A percentile compares a stretch with the other conserved stretches of the same genome.
Conservation (phyloP, 1,284 basidiomycete species). For the Trametes polyzona region DNA sequence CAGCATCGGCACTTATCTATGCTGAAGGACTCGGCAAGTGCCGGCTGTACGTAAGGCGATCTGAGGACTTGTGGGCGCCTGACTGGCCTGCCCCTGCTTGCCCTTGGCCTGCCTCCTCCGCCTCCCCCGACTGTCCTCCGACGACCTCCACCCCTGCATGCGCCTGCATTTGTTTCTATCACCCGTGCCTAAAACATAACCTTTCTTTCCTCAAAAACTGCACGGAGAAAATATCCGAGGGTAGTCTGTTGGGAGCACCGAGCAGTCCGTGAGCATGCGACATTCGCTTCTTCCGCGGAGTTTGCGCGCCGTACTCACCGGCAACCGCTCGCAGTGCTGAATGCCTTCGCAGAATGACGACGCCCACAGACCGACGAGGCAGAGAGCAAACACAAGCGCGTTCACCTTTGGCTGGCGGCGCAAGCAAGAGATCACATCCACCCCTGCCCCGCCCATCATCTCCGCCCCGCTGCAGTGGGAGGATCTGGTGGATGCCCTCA, state of each 20-base stretch:
- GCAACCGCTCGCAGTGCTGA: slow-evolving; percentile 14
- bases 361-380: slow-evolving; percentile 38
- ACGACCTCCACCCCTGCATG: background rate
- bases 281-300: background rate
- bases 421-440: slow-evolving; percentile 39
- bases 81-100: slow-evolving; percentile 12
- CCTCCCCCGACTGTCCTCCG: background rate
- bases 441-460: slow-evolving; percentile 30
- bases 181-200: no score
- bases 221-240: background rate
- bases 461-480: slow-evolving; percentile 35
- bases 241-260: no score
- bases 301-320: slow-evolving; percentile 5
- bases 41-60: slow-evolving; percentile 6
- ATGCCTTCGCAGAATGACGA: slow-evolving; percentile 44
- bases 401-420: slow-evolving; percentile 49
- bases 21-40: background rate
- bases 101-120: background rate
- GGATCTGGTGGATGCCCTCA: slow-evolving; percentile 36
- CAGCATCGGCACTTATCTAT: no score
- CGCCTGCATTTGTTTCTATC: background rate
- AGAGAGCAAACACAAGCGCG: slow-evolving; percentile 50
- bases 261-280: no score
- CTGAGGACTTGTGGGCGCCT: background rate
- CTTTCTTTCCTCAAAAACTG: background rate